Base-by-base conservation (phyloP, 2,329 filamentous ascomycete species). In the Capronia americana region DNA sequence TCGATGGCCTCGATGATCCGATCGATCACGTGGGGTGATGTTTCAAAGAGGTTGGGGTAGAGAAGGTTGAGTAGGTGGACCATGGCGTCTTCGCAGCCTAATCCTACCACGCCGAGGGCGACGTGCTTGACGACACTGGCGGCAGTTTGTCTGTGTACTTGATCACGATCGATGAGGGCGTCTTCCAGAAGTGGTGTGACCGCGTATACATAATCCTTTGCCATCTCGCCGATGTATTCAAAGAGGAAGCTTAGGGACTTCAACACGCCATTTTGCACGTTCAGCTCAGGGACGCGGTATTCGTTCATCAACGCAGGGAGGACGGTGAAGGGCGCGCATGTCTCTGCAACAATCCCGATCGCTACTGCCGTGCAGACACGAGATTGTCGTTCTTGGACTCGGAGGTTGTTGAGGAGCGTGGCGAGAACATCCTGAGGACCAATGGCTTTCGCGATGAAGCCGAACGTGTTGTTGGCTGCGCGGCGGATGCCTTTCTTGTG, bases 281-380 rank as follows among this genome's bases (percentile, higher is more conserved):
- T 99, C 72, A 99, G 89, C 80, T 99, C 95, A 0, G 95, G 95
- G 8, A 99, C 95, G 61, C 95, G 91, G 79, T 99, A 99, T 79
- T 99, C 95, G 81, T 99, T 99, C 96, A 99, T 99, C 68, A 99
- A 83, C 2, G 95, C 95, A 0, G 95, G 95, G n/a, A 99, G 89
- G 4, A 99, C 95, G 0, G 95, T 99, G 80, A 99, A 99, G 0
- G 96, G 95, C 4, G 94, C 95, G 77, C 95, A 99, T 38, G 95
- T 99, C 81, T 99, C 95, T 57, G 95, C 95, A 4, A 99, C 95
- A 73, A 99, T 99, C 78, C 94, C 95, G 71, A 99, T 99, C 57
- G 95, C 95, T 65, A 99, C 95, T 65, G 95, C 95, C 1, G 96
- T 99, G 83, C 96, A 99, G 75, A 99, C 95, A 81, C 95, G 93